phyloP scores from a whole-genome alignment of 345 rosid genomes.

The Xanthoceras sorbifolium region DNA sequence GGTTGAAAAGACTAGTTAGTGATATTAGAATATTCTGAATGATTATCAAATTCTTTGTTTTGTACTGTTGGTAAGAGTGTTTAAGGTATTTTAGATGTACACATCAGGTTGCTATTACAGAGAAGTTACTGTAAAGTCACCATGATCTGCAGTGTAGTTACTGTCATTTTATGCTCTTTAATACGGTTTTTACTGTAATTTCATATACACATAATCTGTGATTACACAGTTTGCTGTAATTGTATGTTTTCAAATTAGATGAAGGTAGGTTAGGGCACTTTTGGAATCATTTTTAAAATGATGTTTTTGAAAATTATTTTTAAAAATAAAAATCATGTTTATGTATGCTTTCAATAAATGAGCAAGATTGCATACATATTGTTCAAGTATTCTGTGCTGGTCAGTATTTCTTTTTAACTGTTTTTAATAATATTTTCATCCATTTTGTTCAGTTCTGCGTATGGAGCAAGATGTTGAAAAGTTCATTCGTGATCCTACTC shows the following conservation, averaged over 20 bases:
- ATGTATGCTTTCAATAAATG: background rate
- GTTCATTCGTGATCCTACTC: conserved; percentile 60
- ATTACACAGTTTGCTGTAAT: background rate
- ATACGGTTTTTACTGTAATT: background rate
- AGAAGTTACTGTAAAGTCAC: background rate
- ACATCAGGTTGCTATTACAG: background rate
- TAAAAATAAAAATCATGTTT: no score
- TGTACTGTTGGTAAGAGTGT: background rate
- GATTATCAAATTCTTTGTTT: background rate
- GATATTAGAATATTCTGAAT: background rate
- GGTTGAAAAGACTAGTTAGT: background rate
- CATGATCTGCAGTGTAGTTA: background rate
- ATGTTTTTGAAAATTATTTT: no score
- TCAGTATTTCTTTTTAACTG: background rate
- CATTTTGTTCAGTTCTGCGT: conserved; percentile 55
- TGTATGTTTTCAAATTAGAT: no score
- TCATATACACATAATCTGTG: background rate
- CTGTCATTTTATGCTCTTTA: background rate
- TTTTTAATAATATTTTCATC: background rate
- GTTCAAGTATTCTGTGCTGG: background rate
- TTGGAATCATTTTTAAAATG: no score
- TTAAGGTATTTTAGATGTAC: background rate
- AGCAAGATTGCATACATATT: background rate
- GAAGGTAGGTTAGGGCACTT: no score
- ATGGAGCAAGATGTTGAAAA: conserved; percentile 84